These are phyloP conservation scores for Collybia sp. DNA, from an alignment of 768 basidiomycete genomes.

Conservation along the genomic window DNA sequence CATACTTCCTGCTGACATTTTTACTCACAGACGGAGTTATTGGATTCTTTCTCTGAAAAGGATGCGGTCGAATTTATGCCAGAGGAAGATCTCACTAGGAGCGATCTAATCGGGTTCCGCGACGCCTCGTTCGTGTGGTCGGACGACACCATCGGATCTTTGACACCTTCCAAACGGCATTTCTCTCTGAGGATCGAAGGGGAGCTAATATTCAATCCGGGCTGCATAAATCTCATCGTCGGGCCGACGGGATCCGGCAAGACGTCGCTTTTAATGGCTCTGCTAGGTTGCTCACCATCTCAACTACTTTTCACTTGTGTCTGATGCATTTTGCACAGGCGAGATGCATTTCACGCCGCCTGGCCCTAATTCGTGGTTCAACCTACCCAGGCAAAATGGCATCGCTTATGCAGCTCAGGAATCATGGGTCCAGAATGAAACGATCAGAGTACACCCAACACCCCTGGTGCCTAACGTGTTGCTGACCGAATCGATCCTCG, in stretches of 20 bases:
- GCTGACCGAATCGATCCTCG: neutral
- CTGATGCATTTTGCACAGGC: conserved; percentile 21
- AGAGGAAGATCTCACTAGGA: conserved; percentile 8
- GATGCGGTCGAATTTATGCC: conserved; percentile 8
- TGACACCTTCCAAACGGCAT: conserved; percentile 38
- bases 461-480: neutral
- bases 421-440: conserved; percentile 82
- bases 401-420: conserved; percentile 83
- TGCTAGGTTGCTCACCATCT: conserved; percentile 31
- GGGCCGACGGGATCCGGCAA: conserved; percentile 62
- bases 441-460: conserved; percentile 42
- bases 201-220: conserved; percentile 50
- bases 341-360: conserved; percentile 64
- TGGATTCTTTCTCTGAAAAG: conserved; percentile 33
- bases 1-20: neutral
- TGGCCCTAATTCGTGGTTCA: conserved; percentile 55
- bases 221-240: conserved; percentile 51
- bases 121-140: conserved; percentile 58
- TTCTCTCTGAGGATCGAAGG: conserved; percentile 48
- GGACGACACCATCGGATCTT: conserved; percentile 20
- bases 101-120: conserved; percentile 41
- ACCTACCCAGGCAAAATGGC: conserved; percentile 62
- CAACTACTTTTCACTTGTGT: neutral
- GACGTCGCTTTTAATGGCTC: conserved; percentile 62
- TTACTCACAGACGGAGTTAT: conserved; percentile 39